These are phyloP conservation scores for Arthrocladium fulminans DNA, from an alignment of 2,329 filamentous ascomycete species.

Conservation along the genomic window DNA sequence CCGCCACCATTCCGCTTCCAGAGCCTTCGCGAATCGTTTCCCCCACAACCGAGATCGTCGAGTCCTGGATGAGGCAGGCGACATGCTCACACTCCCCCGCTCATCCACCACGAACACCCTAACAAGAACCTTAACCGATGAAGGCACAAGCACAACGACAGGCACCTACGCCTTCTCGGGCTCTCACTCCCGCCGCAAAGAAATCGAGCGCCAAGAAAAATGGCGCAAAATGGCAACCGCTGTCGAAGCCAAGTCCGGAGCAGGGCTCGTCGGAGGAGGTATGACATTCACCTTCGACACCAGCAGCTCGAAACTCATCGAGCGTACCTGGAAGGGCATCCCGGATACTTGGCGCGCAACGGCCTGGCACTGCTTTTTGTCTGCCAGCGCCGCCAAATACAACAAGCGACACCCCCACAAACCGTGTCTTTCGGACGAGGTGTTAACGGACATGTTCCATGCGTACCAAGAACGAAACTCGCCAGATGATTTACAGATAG, in stretches of 20 bases:
- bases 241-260: constrained; percentile 28
- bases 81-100: constrained; percentile 53
- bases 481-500: constrained; percentile 91
- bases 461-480: constrained; percentile 64
- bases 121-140: not conserved
- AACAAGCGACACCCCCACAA: constrained; percentile 30
- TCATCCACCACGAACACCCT: constrained; percentile 9
- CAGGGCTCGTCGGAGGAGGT: constrained; percentile 40
- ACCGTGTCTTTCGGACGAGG: constrained; percentile 56
- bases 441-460: constrained; percentile 64
- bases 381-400: constrained; percentile 58
- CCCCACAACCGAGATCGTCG: constrained; percentile 47
- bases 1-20: constrained; percentile 37
- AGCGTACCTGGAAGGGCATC: constrained; percentile 95
- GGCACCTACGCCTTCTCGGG: not conserved
- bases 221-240: constrained; percentile 58
- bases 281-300: constrained; percentile 72
- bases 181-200: constrained; percentile 36
- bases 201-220: constrained; percentile 55
- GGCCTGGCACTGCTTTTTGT: constrained; percentile 91
- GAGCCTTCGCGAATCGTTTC: constrained; percentile 44
- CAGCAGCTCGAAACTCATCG: constrained; percentile 72
- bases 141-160: constrained; percentile 2
- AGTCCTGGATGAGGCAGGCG: constrained; percentile 50
- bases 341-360: constrained; percentile 89